Percentiles rank a stretch among this genome's conserved stretches.
Evolutionary conservation across 495 filamentous ascomycete genomes (phyloP).

Genomic region (Viridothelium virens): DNA sequence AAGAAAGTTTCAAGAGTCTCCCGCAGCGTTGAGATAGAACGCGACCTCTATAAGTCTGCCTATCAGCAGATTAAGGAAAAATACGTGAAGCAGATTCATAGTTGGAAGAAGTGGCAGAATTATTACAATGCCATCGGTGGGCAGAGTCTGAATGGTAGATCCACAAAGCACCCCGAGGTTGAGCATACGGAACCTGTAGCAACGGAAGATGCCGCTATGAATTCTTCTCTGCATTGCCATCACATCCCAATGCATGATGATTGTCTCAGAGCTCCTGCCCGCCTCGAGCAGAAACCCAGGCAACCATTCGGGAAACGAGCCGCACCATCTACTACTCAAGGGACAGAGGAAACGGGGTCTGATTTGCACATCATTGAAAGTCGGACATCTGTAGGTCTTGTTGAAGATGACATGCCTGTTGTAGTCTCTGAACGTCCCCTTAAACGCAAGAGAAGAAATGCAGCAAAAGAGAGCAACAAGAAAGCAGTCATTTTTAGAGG

Average conservation of each 20-base stretch:
- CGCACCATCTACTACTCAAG: background rate
- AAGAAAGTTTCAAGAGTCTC: background rate
- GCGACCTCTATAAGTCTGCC: background rate
- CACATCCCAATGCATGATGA: background rate
- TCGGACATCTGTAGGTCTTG: background rate
- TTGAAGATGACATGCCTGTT: constrained; percentile 26
- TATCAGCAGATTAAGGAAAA: background rate
- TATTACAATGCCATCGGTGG: background rate
- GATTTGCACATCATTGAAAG: background rate
- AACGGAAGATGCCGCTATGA: background rate
- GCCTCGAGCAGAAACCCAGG: background rate
- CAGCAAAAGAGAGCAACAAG: constrained; percentile 1
- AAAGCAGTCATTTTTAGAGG: constrained; percentile 1
- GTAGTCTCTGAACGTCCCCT: constrained; percentile 30
- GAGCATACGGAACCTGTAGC: background rate
- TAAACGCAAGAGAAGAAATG: constrained; percentile 28
- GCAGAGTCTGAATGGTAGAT: background rate
- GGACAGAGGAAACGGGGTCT: background rate
- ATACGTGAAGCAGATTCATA: background rate
- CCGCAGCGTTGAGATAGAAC: background rate
- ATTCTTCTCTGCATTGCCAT: background rate
- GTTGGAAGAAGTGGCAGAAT: constrained; percentile 2
- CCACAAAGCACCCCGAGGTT: background rate
- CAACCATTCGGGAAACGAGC: background rate
- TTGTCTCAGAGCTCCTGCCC: background rate